Conservation (phyloP, 1,284 basidiomycete species). For the Heliocybe sulcata region DNA sequence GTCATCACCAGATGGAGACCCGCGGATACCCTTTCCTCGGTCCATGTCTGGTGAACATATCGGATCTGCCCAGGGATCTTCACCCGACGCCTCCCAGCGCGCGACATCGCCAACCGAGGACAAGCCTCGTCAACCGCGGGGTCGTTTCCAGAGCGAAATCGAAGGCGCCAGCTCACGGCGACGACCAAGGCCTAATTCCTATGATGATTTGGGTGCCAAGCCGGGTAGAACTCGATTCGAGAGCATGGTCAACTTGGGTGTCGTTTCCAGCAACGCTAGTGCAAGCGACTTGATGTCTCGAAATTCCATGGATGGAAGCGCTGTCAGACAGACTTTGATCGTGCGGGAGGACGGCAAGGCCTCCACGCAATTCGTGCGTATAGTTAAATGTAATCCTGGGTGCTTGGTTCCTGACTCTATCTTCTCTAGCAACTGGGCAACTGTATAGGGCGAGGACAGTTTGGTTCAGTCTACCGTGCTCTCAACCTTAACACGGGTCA, state of each 20-base stretch:
- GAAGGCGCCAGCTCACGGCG: constrained; percentile 45
- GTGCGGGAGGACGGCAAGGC: constrained; percentile 79
- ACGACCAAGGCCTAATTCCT: constrained; percentile 55
- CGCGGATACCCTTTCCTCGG: constrained; percentile 3
- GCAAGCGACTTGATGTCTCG: constrained; percentile 59
- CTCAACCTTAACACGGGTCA: constrained; percentile 89
- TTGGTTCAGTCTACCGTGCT: constrained; percentile 91
- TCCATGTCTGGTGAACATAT: constrained; percentile 2
- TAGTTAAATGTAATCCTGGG: constrained; percentile 4
- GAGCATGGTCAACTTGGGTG: constrained; percentile 60
- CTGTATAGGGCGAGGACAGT: constrained; percentile 94
- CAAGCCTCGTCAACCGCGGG: constrained; percentile 42
- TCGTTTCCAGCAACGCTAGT: constrained; percentile 41
- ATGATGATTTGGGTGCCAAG: constrained; percentile 54
- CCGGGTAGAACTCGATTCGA: constrained; percentile 52
- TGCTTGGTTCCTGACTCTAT: constrained; percentile 6
- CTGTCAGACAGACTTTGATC: constrained; percentile 69
- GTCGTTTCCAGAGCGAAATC: constrained; percentile 65
- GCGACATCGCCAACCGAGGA: constrained; percentile 17
- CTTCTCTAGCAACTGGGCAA: constrained; percentile 81
- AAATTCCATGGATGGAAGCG: constrained; percentile 54
- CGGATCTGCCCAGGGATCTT: not conserved
- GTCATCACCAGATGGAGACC: not conserved
- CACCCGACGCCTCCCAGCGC: constrained; percentile 1
- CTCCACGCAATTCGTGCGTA: constrained; percentile 77